phyloP scores from a whole-genome alignment of 805 yeast species.

The Hermanozyma aechmeae region DNA sequence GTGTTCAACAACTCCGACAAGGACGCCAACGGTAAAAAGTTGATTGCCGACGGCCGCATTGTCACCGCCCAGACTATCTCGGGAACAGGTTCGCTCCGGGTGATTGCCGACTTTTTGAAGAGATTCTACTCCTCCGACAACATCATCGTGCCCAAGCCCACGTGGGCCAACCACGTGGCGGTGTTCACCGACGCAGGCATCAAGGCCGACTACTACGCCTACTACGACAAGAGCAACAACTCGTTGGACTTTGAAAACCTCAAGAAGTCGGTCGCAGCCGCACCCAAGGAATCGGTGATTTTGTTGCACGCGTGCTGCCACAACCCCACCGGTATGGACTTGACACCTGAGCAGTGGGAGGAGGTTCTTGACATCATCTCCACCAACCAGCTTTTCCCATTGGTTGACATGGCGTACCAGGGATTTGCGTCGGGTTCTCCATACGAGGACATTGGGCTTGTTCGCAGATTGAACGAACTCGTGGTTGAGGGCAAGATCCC shows the following conservation, averaged over 20 bases:
- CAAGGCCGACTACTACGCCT: slow-evolving; percentile 51
- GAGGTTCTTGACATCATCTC: slow-evolving; percentile 57
- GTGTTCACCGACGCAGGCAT: slow-evolving; percentile 72
- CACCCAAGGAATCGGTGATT: slow-evolving; percentile 53
- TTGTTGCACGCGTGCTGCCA: slow-evolving; percentile 93
- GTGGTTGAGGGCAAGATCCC: slow-evolving; percentile 42
- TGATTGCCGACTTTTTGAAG: slow-evolving; percentile 69
- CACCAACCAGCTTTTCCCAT: slow-evolving; percentile 56
- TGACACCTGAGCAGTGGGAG: slow-evolving; percentile 73
- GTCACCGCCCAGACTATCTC: slow-evolving; percentile 84
- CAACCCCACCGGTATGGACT: slow-evolving; percentile 95
- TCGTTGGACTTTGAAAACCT: slow-evolving; percentile 58
- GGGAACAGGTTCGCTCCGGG: slow-evolving; percentile 91
- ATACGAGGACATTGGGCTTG: slow-evolving; percentile 51
- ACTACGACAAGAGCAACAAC: slow-evolving; percentile 57
- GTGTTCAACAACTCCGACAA: slow-evolving; percentile 53
- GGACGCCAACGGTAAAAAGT: slow-evolving; percentile 45
- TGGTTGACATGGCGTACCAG: slow-evolving; percentile 92
- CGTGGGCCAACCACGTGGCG: slow-evolving; percentile 91
- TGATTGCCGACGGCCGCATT: slow-evolving; percentile 53
- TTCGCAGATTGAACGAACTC: slow-evolving; percentile 37
- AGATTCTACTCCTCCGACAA: slow-evolving; percentile 47
- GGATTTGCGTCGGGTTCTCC: slow-evolving; percentile 87
- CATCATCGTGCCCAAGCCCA: slow-evolving; percentile 74
- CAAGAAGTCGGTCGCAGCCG: slow-evolving; percentile 45